Conservation (phyloP, 2,329 filamentous ascomycete species). For the Pseudogymnoascus sp. region DNA sequence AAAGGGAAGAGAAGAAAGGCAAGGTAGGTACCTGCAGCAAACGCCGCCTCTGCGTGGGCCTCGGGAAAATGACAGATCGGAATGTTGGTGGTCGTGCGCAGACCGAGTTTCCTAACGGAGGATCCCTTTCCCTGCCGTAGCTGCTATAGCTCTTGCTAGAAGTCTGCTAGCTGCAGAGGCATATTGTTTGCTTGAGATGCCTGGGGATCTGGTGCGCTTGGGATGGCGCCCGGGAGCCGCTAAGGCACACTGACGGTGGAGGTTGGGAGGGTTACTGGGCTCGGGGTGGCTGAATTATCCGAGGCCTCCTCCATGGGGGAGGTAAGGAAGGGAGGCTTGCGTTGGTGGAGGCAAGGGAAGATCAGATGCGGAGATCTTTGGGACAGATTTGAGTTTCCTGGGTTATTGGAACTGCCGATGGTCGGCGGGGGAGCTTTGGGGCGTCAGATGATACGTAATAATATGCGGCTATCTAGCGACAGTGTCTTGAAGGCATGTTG, state of each 20-base stretch:
- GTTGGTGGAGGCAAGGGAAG: neutral
- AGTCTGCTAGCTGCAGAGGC: neutral
- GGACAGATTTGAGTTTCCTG: neutral
- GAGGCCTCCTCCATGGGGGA: neutral
- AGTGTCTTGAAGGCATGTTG: neutral
- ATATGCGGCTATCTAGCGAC: neutral
- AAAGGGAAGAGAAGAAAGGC: neutral
- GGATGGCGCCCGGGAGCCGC: neutral
- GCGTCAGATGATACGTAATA: conserved; percentile 2
- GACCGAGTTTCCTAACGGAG: neutral
- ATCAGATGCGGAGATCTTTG: neutral
- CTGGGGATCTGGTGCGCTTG: neutral
- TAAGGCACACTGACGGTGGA: neutral
- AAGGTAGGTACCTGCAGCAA: neutral
- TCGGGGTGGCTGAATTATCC: neutral
- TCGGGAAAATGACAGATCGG: neutral
- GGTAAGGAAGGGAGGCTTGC: neutral
- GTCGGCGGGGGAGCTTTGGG: neutral
- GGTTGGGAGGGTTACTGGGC: neutral
- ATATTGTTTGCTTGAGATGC: neutral
- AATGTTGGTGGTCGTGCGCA: neutral
- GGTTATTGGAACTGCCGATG: neutral
- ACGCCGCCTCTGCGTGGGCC: neutral
- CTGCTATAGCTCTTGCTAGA: no score
- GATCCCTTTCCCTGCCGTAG: neutral